Evolutionary conservation across 2,329 filamentous ascomycete species (phyloP), one percentile per base, ranked within the genome.

Genomic region (Cadophora gregata): DNA sequence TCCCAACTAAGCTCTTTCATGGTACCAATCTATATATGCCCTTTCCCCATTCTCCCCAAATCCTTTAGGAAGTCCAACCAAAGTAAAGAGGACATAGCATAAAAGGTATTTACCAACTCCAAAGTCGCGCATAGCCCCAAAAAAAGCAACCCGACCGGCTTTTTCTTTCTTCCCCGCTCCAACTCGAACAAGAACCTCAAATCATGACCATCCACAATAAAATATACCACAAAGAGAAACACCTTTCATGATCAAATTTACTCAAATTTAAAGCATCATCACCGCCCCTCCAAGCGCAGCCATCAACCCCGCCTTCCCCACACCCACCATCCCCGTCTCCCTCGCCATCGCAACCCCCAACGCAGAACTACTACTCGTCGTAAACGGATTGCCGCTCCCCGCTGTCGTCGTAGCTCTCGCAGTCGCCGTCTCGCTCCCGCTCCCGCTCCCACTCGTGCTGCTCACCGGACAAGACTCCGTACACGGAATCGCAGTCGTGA

Each of bases 401-500:
- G 36, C 67, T 21, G 47, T 59, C 16, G 21, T 61, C 14, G 62
- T 67, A 5, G 73, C 33, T 19, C 27, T 48, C 24, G 63, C 66
- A 14, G 72, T 75, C 2, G 74, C 77, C 5, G 66, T 58, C 25
- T 42, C 38, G 5, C 27, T 58, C 36, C 50, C 21, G 19, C 7
- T 42, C 38, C 12, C 27, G 16, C 38, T 59, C 14, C 21, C 55
- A 29, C 42, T 64, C n/a, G 56, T 55, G 7, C 58, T 38, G 2
- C 77, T 75, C n/a, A 76, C 77, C 0, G 80, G 78, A 48, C 81
- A 83, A 62, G 77, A 70, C 7, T 68, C 70, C 0, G 79, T 81
- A 64, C 81, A 84, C 0, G 82, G 81, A 58, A 83, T 77, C 7
- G 77, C 78, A 0, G 76, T 78, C 0, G 80, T 80, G 68, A 83